These are phyloP conservation scores for Neoboletus magnificus DNA, from an alignment of 768 basidiomycete genomes.

Conservation along the genomic window DNA sequence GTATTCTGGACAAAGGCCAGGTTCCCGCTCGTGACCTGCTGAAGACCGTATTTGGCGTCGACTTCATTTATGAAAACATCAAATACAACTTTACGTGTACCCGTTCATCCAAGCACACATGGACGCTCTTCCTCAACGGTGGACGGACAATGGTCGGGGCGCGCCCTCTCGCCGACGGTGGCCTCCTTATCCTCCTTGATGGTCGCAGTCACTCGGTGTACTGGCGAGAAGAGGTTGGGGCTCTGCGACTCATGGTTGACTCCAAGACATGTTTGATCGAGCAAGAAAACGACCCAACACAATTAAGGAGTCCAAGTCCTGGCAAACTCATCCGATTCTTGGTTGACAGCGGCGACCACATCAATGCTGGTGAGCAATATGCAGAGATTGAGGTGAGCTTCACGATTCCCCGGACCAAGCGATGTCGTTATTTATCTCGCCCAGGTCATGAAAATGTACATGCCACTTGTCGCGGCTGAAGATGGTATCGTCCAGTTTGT, in stretches of 20 bases:
- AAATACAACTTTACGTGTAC: constrained; percentile 96
- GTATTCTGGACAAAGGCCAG: constrained; percentile 96
- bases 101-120: constrained; percentile 81
- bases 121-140: constrained; percentile 97
- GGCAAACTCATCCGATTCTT: constrained; percentile 95
- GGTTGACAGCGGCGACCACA: constrained; percentile 95
- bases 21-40: constrained; percentile 92
- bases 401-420: background rate
- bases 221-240: constrained; percentile 98
- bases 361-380: constrained; percentile 94
- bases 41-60: constrained; percentile 94
- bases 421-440: constrained; percentile 1
- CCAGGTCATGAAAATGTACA: constrained; percentile 99
- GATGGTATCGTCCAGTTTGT: constrained; percentile 93
- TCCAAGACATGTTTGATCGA: constrained; percentile 98
- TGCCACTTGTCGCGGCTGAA: constrained; percentile 93
- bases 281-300: constrained; percentile 99
- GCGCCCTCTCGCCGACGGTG: constrained; percentile 91
- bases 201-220: constrained; percentile 97
- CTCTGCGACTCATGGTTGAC: constrained; percentile 89
- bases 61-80: constrained; percentile 95
- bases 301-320: constrained; percentile 91
- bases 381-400: constrained; percentile 89
- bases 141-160: constrained; percentile 90
- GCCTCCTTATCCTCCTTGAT: constrained; percentile 85